These are phyloP conservation scores for Gracilaria domingensis DNA, from an alignment of 23 red algal genomes.

Conservation along the genomic window DNA sequence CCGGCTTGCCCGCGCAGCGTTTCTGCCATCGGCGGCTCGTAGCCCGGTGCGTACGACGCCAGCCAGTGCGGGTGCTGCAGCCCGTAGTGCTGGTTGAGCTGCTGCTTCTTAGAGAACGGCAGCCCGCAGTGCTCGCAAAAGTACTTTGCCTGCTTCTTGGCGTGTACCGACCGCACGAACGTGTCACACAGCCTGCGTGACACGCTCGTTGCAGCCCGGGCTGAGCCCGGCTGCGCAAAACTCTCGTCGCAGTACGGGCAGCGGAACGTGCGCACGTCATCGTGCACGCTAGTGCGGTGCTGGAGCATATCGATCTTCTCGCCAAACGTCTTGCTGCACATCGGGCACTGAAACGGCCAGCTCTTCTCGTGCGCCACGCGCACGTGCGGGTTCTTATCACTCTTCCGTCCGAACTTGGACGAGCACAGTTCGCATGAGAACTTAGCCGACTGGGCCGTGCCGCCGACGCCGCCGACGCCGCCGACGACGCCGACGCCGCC, in stretches of 20 bases:
- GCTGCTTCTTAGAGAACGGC: constrained; percentile 51
- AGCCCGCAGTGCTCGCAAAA: constrained; percentile 68
- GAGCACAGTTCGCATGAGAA: constrained; percentile 48
- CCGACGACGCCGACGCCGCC: too few relatives aligned
- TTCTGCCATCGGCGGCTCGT: not conserved
- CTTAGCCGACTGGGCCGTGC: not conserved
- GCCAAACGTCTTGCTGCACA: constrained; percentile 67
- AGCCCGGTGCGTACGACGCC: constrained; percentile 25
- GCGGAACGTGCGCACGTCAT: constrained; percentile 58
- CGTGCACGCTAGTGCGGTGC: constrained; percentile 62
- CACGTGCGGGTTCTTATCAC: constrained; percentile 66
- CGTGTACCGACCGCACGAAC: constrained; percentile 53
- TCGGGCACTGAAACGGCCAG: constrained; percentile 41
- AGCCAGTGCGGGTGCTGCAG: constrained; percentile 38
- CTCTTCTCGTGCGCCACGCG: constrained; percentile 77
- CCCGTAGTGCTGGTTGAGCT: constrained; percentile 55
- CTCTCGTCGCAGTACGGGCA: constrained; percentile 57
- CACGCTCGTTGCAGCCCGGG: too few relatives aligned
- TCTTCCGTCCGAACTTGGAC: constrained; percentile 56
- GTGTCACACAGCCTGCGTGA: constrained; percentile 58
- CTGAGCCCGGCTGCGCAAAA: too few relatives aligned
- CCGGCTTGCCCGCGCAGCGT: not conserved
- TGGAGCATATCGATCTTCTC: constrained; percentile 71
- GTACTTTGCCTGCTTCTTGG: constrained; percentile 68
- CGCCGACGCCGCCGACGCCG: not conserved